Percentiles rank a stretch among this genome's conserved stretches.
Evolutionary conservation across 768 basidiomycete genomes (phyloP).

Genomic region (Boletus vinaceobasis): DNA sequence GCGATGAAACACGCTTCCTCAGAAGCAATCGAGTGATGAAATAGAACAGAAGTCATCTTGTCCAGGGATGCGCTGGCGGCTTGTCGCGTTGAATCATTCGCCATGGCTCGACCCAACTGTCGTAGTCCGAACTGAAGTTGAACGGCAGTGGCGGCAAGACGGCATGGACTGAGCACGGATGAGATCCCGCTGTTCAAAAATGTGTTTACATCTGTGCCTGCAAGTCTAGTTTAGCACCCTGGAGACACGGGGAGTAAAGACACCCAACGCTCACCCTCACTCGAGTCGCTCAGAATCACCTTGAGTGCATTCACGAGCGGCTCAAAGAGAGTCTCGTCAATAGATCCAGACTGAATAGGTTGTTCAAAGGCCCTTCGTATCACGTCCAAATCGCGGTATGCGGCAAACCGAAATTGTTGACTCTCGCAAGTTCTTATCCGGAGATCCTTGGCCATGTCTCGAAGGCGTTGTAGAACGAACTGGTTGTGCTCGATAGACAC

Average conservation of each 20-base stretch:
- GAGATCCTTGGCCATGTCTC: conserved; percentile 47
- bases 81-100: conserved; percentile 47
- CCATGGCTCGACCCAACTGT: conserved; percentile 66
- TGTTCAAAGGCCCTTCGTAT: conserved; percentile 68
- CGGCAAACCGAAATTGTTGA: conserved; percentile 68
- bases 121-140: conserved; percentile 74
- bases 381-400: conserved; percentile 70
- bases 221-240: not conserved
- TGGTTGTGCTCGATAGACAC: conserved; percentile 67
- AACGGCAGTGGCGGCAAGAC: conserved; percentile 75
- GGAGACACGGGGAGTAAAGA: not conserved
- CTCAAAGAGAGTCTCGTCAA: conserved; percentile 52
- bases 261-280: conserved; percentile 45
- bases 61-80: conserved; percentile 63
- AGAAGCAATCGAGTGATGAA: conserved; percentile 68
- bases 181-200: conserved; percentile 61
- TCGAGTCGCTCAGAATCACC: conserved; percentile 60
- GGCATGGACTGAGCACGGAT: conserved; percentile 77
- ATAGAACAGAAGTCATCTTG: conserved; percentile 61
- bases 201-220: conserved; percentile 42
- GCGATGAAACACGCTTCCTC: conserved; percentile 83
- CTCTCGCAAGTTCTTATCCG: conserved; percentile 59
- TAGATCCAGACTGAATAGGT: conserved; percentile 47
- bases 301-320: conserved; percentile 64
- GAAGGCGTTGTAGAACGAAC: conserved; percentile 47